phyloP scores from a whole-genome alignment of 1,284 basidiomycete genomes.

The Omphalotus olearius region DNA sequence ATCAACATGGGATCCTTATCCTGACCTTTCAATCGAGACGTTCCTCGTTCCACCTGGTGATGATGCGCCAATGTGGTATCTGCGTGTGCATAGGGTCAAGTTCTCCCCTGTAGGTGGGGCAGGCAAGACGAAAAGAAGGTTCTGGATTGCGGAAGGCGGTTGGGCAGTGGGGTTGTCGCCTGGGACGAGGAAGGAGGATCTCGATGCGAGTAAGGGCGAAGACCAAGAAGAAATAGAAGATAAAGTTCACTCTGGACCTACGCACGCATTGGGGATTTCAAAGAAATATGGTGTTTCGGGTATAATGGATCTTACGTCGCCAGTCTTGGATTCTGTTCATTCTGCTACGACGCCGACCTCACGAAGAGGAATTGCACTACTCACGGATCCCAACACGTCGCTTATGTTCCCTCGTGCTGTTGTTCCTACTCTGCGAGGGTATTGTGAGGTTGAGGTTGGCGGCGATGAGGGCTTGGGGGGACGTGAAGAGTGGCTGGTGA shows the following conservation, averaged over 20 bases:
- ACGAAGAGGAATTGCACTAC: constrained; percentile 44
- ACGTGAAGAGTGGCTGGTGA: constrained; percentile 56
- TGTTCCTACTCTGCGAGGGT: constrained; percentile 57
- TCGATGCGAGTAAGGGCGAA: constrained; percentile 41
- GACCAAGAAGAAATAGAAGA: constrained; percentile 27
- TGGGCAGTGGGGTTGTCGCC: constrained; percentile 47
- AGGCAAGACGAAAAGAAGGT: constrained; percentile 24
- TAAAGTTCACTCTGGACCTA: constrained; percentile 36
- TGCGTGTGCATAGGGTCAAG: constrained; percentile 60
- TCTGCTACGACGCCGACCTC: constrained; percentile 18
- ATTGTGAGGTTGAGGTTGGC: constrained; percentile 26
- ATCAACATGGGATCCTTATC: constrained; percentile 73
- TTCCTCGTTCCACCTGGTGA: constrained; percentile 62
- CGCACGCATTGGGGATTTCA: constrained; percentile 37
- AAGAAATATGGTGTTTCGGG: constrained; percentile 62
- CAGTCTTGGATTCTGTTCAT: no score
- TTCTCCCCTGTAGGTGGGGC: neutral
- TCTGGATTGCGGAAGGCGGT: constrained; percentile 64
- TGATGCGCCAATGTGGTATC: constrained; percentile 60
- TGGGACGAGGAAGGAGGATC: constrained; percentile 38
- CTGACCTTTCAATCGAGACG: constrained; percentile 69
- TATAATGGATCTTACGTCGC: constrained; percentile 44
- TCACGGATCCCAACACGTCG: constrained; percentile 73
- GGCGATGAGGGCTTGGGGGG: neutral
- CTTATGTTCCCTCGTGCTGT: constrained; percentile 66